Evolutionary conservation across 805 yeast genomes (phyloP).

Genomic region (Yarrowia porcina): DNA sequence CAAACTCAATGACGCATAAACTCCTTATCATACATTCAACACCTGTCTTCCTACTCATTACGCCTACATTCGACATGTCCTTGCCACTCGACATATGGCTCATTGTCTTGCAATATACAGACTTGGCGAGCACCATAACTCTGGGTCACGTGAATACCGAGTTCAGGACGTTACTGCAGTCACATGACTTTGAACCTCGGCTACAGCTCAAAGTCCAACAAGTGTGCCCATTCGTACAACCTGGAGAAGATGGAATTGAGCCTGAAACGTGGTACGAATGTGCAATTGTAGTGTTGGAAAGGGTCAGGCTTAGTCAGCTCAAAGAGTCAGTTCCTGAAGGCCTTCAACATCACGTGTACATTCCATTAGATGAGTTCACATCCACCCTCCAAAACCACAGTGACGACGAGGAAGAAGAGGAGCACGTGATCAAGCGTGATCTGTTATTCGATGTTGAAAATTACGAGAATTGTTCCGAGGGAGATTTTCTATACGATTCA

Average conservation of each 20-base stretch:
- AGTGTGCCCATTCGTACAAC: background rate
- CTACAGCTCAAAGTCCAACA: background rate
- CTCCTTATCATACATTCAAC: constrained; percentile 15
- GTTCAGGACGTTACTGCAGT: background rate
- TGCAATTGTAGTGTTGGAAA: background rate
- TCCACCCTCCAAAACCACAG: background rate
- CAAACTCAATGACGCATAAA: background rate
- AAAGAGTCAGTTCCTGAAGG: no score
- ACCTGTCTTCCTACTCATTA: background rate
- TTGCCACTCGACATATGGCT: constrained; percentile 3
- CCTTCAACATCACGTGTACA: background rate
- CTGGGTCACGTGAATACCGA: background rate
- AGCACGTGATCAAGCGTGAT: background rate
- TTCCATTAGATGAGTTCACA: background rate
- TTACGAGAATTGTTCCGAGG: background rate
- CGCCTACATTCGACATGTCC: background rate
- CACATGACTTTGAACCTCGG: background rate
- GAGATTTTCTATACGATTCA: background rate
- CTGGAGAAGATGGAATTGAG: background rate
- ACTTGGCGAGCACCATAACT: background rate
- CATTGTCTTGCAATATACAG: background rate
- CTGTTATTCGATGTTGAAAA: background rate
- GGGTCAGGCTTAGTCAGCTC: background rate
- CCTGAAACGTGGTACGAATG: background rate
- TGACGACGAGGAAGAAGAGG: background rate